A percentile compares a stretch with the other conserved stretches of the same genome.
phyloP scores from a whole-genome alignment of 2,329 filamentous ascomycete species.

The Stachybotrys elegans region DNA sequence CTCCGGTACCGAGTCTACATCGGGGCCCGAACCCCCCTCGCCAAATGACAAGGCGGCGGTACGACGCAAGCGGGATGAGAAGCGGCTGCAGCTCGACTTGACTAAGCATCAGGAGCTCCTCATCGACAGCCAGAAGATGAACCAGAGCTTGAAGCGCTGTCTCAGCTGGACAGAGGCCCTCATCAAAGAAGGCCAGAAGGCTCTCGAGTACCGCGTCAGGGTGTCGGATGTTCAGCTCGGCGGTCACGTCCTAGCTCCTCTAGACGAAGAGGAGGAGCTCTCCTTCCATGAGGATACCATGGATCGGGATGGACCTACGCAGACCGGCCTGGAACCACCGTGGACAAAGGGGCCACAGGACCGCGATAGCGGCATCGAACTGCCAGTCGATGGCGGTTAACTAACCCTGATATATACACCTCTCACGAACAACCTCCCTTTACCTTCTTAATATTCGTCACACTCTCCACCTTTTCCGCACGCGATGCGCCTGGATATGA shows the following conservation, averaged over 20 bases:
- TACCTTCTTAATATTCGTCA: no score
- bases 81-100: conserved; percentile 77
- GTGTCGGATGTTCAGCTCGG: conserved; percentile 77
- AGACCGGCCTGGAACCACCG: conserved; percentile 16
- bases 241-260: conserved; percentile 66
- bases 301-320: conserved; percentile 15
- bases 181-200: conserved; percentile 83
- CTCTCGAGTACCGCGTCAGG: conserved; percentile 75
- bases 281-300: conserved; percentile 7
- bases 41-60: conserved; percentile 26
- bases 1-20: conserved; percentile 34
- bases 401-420: conserved; percentile 3
- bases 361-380: conserved; percentile 48
- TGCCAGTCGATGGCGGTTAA: conserved; percentile 35
- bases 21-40: conserved; percentile 29
- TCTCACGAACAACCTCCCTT: conserved; percentile 6
- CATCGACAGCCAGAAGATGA: conserved; percentile 89
- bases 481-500: no score
- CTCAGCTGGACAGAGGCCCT: conserved; percentile 85
- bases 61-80: conserved; percentile 71
- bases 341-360: conserved; percentile 39
- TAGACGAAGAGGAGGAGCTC: conserved; percentile 37
- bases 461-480: no score
- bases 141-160: conserved; percentile 87
- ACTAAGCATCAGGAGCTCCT: conserved; percentile 85